phyloP scores from a whole-genome alignment of 768 basidiomycete genomes.

The Cyclocybe aegerita region DNA sequence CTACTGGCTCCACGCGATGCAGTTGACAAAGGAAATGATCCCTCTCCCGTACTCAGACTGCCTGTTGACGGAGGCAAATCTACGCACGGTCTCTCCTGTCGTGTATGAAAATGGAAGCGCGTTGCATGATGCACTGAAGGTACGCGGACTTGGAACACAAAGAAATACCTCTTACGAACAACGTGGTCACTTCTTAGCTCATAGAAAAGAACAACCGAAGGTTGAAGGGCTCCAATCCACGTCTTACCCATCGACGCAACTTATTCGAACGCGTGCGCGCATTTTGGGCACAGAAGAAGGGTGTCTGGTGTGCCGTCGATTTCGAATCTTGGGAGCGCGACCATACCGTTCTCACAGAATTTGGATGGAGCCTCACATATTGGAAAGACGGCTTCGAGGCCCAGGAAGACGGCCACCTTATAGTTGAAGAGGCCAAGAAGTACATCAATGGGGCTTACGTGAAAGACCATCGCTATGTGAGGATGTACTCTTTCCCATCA shows the following conservation, averaged over 20 bases:
- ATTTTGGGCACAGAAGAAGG: constrained; percentile 61
- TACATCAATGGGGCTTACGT: constrained; percentile 67
- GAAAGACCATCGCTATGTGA: constrained; percentile 58
- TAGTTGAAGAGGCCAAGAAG: constrained; percentile 58
- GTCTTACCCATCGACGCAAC: constrained; percentile 54
- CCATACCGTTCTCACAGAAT: constrained; percentile 73
- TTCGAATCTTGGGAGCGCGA: constrained; percentile 85
- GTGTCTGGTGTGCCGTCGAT: constrained; percentile 77
- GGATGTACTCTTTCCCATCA: neutral
- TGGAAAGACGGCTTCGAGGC: constrained; percentile 55
- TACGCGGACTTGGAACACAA: constrained; percentile 16
- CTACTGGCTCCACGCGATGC: constrained; percentile 80
- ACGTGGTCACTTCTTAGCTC: constrained; percentile 38
- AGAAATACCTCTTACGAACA: neutral
- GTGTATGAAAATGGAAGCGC: constrained; percentile 53
- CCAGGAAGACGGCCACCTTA: constrained; percentile 55
- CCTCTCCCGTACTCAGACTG: constrained; percentile 80
- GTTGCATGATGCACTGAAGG: constrained; percentile 63
- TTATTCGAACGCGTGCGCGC: constrained; percentile 68
- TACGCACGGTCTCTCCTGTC: constrained; percentile 59
- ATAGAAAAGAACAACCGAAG: constrained; percentile 82
- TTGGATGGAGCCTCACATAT: constrained; percentile 67
- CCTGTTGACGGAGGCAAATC: constrained; percentile 58
- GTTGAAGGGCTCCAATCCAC: constrained; percentile 61
- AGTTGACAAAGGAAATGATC: constrained; percentile 60